Evolutionary conservation across 2,329 filamentous ascomycete species (phyloP).

Genomic region (Beauveria scarabaeidicola): DNA sequence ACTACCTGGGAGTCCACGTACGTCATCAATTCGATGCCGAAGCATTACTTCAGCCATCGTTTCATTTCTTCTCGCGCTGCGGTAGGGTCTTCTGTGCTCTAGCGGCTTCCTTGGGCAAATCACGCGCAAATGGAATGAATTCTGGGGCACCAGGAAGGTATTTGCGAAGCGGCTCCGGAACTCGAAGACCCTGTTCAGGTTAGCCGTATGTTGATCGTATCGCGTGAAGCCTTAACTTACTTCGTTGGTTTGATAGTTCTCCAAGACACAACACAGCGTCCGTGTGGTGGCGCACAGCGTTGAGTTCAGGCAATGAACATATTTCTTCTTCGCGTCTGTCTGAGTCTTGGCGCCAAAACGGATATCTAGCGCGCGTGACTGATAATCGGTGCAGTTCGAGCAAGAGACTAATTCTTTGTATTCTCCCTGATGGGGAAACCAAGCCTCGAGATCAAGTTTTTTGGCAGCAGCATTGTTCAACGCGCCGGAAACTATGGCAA

Average conservation of each 20-base stretch:
- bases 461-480: constrained; percentile 70
- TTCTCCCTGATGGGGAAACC: constrained; percentile 93
- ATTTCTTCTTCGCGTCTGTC: constrained; percentile 77
- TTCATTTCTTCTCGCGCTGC: constrained; percentile 21
- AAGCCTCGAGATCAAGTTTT: constrained; percentile 94
- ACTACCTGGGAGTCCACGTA: too few species aligned
- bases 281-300: constrained; percentile 86
- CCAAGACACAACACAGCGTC: constrained; percentile 86
- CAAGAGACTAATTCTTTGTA: constrained; percentile 98
- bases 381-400: constrained; percentile 98
- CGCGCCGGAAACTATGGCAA: constrained; percentile 92
- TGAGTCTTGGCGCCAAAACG: constrained; percentile 82
- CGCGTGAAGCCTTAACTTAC: constrained; percentile 33
- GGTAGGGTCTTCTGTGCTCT: constrained; percentile 24
- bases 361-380: constrained; percentile 88
- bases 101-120: constrained; percentile 63
- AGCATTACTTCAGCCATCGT: background rate
- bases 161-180: constrained; percentile 76
- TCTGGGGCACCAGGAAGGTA: constrained; percentile 86
- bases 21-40: too few species aligned
- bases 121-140: constrained; percentile 82
- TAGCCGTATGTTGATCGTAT: background rate
- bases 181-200: constrained; percentile 54
- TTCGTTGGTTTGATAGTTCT: constrained; percentile 92
- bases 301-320: constrained; percentile 87